Evolutionary conservation across 495 filamentous ascomycete genomes (phyloP), one percentile per base, ranked within the genome.

Genomic region (Pseudomonodictys pantanalensis): DNA sequence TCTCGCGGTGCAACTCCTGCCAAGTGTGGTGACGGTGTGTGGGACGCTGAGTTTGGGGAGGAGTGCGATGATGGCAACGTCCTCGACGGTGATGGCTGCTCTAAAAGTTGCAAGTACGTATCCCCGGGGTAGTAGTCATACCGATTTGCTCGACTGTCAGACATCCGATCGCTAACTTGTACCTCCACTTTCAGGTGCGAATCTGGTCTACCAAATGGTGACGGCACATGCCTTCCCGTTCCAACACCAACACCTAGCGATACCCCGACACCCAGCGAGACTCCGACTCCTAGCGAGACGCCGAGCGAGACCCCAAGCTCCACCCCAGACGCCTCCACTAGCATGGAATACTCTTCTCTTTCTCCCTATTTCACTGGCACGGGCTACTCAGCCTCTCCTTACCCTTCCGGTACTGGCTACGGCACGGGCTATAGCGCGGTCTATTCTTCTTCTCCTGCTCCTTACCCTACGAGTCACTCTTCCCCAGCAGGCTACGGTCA

Each of bases 31-130:
- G 71, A 80, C 47, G 77, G 76, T 30, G 64, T 68, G n/a, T 76
- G 72, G 43, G 67, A 79, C 4, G 23, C 69, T 2, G 52, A 67
- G 9, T 67, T 70, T 44, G 68, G 67, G 1, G 78, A 80, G 58
- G 74, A 80, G 42, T 79, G 78, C 29, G 78, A 80, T 41, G 71
- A 79, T 57, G 73, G 73, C 6, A 78, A 80, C 29, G 68, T 58
- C 0, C 55, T 63, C 0, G 62, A 68, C 22, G 77, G 67, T 28
- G 72, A 75, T 52, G 67, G 68, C 25, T 80, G 78, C 65, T 75
- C 74, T 17, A 55, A 60, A 6, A 72, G 69, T 38, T 80, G 78
- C 67, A 73, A 74, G 58, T n/a, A n/a, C n/a, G n/a, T n/a, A n/a
- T n/a, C n/a, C n/a, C n/a, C n/a, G n/a, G n/a, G n/a, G n/a, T n/a